Evolutionary conservation across 1,284 basidiomycete genomes (phyloP).

Genomic region (Rhodotorula sp.): DNA sequence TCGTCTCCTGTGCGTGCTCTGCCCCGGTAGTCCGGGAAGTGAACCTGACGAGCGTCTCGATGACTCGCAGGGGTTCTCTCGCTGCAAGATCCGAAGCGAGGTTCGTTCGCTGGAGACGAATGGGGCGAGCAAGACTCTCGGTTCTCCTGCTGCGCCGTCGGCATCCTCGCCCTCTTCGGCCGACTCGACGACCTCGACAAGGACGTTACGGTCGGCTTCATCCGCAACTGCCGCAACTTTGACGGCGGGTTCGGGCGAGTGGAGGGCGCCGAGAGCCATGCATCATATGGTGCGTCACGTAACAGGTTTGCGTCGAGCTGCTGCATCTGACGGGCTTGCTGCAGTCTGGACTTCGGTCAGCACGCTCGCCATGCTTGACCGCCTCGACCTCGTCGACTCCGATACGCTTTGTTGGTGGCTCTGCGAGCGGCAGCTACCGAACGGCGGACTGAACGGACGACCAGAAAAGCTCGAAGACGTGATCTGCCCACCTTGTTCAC

Average conservation of each 20-base stretch:
- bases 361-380: constrained; percentile 79
- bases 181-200: constrained; percentile 57
- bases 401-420: constrained; percentile 87
- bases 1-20: constrained; percentile 67
- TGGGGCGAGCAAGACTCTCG: constrained; percentile 91
- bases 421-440: constrained; percentile 85
- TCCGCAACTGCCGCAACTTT: constrained; percentile 80
- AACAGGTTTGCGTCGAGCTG: neutral
- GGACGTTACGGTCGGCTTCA: constrained; percentile 64
- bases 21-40: neutral
- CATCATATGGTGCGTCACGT: constrained; percentile 70
- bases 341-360: constrained; percentile 87
- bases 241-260: constrained; percentile 89
- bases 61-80: constrained; percentile 67
- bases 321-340: neutral
- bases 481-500: constrained; percentile 44
- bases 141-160: constrained; percentile 83
- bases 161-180: constrained; percentile 76
- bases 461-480: constrained; percentile 99
- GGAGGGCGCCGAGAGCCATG: constrained; percentile 86
- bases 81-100: constrained; percentile 74
- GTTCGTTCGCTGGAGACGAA: constrained; percentile 83
- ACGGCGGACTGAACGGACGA: constrained; percentile 89
- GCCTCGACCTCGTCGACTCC: constrained; percentile 69
- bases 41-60: neutral